These are phyloP conservation scores for Mycena alexandri DNA, from an alignment of 768 basidiomycete species.

Conservation along the genomic window DNA sequence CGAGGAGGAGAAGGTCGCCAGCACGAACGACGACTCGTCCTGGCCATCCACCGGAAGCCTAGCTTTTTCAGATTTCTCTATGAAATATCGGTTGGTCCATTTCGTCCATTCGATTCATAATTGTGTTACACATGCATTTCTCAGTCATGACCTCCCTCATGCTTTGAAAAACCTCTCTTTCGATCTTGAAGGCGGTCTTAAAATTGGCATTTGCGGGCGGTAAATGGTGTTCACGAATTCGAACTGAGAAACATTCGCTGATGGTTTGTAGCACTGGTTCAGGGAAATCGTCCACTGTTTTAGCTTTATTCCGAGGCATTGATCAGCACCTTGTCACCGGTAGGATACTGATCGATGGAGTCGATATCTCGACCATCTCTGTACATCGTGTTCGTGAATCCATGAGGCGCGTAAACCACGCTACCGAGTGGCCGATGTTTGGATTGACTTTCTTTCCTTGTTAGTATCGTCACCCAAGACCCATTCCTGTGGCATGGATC, in stretches of 20 bases:
- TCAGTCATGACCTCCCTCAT: slow-evolving; percentile 23
- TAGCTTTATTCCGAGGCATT: slow-evolving; percentile 29
- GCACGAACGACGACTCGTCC: slow-evolving; percentile 6
- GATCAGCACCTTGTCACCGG: slow-evolving; percentile 22
- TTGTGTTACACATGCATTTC: not conserved
- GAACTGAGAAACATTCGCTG: no score
- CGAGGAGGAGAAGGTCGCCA: slow-evolving; percentile 25
- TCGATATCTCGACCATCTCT: slow-evolving; percentile 19
- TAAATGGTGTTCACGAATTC: not conserved
- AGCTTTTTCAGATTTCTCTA: slow-evolving; percentile 19
- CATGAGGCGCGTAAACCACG: slow-evolving; percentile 25
- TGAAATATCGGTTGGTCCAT: slow-evolving; percentile 27
- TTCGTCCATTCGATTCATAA: not conserved
- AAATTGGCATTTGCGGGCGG: slow-evolving; percentile 31
- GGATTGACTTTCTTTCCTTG: not conserved
- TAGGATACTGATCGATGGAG: slow-evolving; percentile 13
- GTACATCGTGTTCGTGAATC: slow-evolving; percentile 18
- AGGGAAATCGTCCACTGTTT: slow-evolving; percentile 29
- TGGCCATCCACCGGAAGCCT: slow-evolving; percentile 23
- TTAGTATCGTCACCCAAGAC: not conserved
- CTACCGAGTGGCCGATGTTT: no score
- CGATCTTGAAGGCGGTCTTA: slow-evolving; percentile 17
- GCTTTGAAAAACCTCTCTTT: slow-evolving; percentile 26
- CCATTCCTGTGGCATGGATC: no score
- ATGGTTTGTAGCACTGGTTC: slow-evolving; percentile 10